phyloP scores from a whole-genome alignment of 2,329 filamentous ascomycete species.

The Thelonectria rubi region DNA sequence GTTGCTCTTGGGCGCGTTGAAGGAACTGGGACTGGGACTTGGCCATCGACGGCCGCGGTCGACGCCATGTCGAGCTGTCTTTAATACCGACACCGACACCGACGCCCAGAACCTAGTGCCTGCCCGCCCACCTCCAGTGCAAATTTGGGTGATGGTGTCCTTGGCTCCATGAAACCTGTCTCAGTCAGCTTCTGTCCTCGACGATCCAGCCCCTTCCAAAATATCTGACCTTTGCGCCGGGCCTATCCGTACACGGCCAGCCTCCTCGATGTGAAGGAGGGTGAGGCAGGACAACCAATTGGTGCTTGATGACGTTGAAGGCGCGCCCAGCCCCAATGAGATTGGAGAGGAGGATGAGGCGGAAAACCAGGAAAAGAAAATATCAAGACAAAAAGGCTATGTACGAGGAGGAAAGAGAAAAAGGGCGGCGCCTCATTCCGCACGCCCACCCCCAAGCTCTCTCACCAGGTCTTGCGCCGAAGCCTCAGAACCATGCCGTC shows the following conservation, averaged over 20 bases:
- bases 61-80: constrained; percentile 40
- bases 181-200: constrained; percentile 26
- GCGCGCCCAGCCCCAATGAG: constrained; percentile 13
- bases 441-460: constrained; percentile 20
- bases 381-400: constrained; percentile 3
- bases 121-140: constrained; percentile 24
- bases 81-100: no score
- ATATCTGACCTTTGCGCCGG: constrained; percentile 30
- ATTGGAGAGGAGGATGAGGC: constrained; percentile 11
- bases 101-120: constrained; percentile 2
- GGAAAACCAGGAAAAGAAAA: constrained; percentile 4
- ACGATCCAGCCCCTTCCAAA: background rate
- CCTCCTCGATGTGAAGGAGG: constrained; percentile 4
- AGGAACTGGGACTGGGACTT: constrained; percentile 35
- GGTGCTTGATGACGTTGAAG: background rate
- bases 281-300: background rate
- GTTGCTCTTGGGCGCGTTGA: constrained; percentile 31
- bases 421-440: constrained; percentile 27
- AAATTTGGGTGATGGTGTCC: constrained; percentile 34
- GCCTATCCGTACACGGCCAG: constrained; percentile 22
- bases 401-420: constrained; percentile 19
- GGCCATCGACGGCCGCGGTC: constrained; percentile 29
- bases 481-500: constrained; percentile 37
- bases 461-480: constrained; percentile 22
- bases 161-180: constrained; percentile 39